Evolutionary conservation across 2,329 filamentous ascomycete genomes (phyloP), one percentile per base, ranked within the genome.

Genomic region (Exophiala phaeomuriformis): DNA sequence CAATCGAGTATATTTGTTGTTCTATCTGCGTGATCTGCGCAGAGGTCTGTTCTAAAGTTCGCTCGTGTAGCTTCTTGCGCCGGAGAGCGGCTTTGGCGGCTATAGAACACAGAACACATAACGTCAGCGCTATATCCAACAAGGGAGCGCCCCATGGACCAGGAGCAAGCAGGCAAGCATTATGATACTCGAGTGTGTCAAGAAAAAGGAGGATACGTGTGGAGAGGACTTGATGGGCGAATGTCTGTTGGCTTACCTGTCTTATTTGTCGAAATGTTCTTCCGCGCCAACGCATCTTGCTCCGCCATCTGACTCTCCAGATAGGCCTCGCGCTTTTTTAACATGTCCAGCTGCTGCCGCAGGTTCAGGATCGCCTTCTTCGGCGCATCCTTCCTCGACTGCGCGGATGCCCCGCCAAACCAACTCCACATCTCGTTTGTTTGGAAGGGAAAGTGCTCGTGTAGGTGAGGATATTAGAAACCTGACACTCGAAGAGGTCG

Each of bases 311-410:
- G 90, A 59, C 80, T 86, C 71, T 93, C 86, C 58, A 97, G 74
- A 68, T 97, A 89, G 71, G 82, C 87, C 77, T 97, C 90, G 56
- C 91, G 81, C 80, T 98, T 98, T 75, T 94, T 89, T 68, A 98
- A 79, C 90, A 97, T 97, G 65, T 96, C 91, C 42, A 97, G 79
- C 75, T 96, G 91, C 66, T 85, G 81, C 64, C 93, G 83, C 67
- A 98, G 76, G 56, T 81, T 82, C 53, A 98, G 78, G 66, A 98
- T 98, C 63, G 93, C 93, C 77, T 95, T 93, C 80, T 98, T 98
- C 53, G 93, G 89, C 56, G 83, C 86, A 75, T 96, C 89, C 76
- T 94, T 95, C 75, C 85, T 84, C 79, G 89, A 88, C 75, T 90
- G 84, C 64, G 84, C 84, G 65, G 82, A 81, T 62, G 81, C 82